Evolutionary conservation across 768 basidiomycete genomes (phyloP), one percentile per base, ranked within the genome.

Genomic region (Collybia sordida): DNA sequence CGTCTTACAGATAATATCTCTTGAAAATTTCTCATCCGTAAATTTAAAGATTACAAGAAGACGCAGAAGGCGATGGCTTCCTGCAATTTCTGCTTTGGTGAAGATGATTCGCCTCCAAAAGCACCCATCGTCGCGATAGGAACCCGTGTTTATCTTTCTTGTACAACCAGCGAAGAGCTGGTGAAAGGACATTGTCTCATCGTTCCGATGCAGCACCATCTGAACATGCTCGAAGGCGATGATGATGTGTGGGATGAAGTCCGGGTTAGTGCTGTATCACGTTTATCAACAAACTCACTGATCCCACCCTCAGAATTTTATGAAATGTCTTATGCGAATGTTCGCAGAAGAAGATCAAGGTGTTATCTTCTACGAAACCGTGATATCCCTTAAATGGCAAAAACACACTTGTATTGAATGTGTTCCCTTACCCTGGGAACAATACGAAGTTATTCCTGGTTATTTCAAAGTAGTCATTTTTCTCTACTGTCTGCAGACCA

Each of bases 241-340:
- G 94, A 98, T 54, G 96, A 99, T 60, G 88, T 95, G 19, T 99
- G 96, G 96, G 96, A 98, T 54, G 96, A 98, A 80, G 85, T 93
- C 50, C 80, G 80, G 70, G 96, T 96, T 61, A 48, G 86, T 67
- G n/a, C 36, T n/a, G 17, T 34, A 18, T 17, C 9, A 40, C 35
- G 18, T 48, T 35, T 43, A 11, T 40, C 39, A 3, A n/a, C 14
- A 42, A 22, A 28, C 21, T 4, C 21, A 42, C 43, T 35, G 6
- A 43, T 3, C 46, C 19, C 31, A 34, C 17, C 28, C 19, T 5
- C 28, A 86, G 84, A 85, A 85, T 53, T 86, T 85, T 52, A 85
- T 86, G 84, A 99, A 99, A 72, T 94, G 92, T 53, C 74, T 99
- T 15, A 98, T 98, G 85, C 81, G 82, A 52, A 97, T 97, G 95